A percentile compares a stretch with the other conserved stretches of the same genome.
phyloP scores from a whole-genome alignment of 768 basidiomycete genomes.

The Collybia sordida region DNA sequence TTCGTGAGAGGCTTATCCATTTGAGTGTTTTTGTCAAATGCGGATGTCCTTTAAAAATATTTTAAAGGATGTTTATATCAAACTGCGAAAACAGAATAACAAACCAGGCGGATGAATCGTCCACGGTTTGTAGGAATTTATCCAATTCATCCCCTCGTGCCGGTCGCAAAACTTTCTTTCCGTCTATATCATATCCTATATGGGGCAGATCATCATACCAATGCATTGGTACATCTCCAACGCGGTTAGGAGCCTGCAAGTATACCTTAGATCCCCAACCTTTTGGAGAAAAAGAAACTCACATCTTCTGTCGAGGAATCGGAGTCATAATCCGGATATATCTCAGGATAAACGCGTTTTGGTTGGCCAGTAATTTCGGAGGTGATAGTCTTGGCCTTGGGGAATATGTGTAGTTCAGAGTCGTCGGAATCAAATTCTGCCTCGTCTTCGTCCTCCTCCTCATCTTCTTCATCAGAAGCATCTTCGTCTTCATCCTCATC shows the following conservation, averaged over 20 bases:
- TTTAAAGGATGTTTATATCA: background rate
- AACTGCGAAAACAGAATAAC: constrained; percentile 17
- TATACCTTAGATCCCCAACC: constrained; percentile 9
- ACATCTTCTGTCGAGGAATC: constrained; percentile 94
- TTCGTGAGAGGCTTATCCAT: constrained; percentile 82
- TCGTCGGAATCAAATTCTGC: constrained; percentile 40
- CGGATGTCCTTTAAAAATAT: constrained; percentile 68
- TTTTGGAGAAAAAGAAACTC: constrained; percentile 25
- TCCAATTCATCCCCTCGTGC: constrained; percentile 96
- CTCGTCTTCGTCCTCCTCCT: constrained; percentile 27
- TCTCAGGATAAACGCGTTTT: constrained; percentile 83
- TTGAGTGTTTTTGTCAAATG: constrained; percentile 86
- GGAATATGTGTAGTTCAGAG: constrained; percentile 53
- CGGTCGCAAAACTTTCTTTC: constrained; percentile 90
- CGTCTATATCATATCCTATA: constrained; percentile 94
- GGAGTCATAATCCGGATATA: constrained; percentile 88
- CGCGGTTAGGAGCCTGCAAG: constrained; percentile 84
- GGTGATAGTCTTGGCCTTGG: constrained; percentile 65
- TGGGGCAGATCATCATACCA: constrained; percentile 99
- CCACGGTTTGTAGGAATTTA: constrained; percentile 91
- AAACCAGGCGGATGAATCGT: constrained; percentile 88
- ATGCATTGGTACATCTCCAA: constrained; percentile 93
- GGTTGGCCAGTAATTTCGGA: constrained; percentile 84
- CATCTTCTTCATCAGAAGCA: constrained; percentile 40
- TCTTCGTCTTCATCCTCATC: constrained; percentile 36